Evolutionary conservation across 176 grass and related monocot species (phyloP).

Genomic region (Zea mays): Zm-B73-REFERENCE-NAM-5.0 NC_050100.1:222537001-222537500

Average conservation of each 20-base stretch:
- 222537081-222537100: slow-evolving; percentile 85
- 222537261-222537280: slow-evolving; percentile 99
- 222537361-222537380: background rate
- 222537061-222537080: slow-evolving; percentile 57
- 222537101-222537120: slow-evolving; percentile 79
- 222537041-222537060: slow-evolving; percentile 12
- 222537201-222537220: slow-evolving; percentile 90
- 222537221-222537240: slow-evolving; percentile 83
- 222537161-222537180: slow-evolving; percentile 22
- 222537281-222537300: slow-evolving; percentile 85
- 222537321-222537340: background rate
- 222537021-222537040: slow-evolving; percentile 7
- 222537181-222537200: slow-evolving; percentile 55
- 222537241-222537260: slow-evolving; percentile 97
- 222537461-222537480: too few species aligned
- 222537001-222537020: background rate
- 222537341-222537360: background rate
- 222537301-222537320: slow-evolving; percentile 12
- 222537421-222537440: too few species aligned
- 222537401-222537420: background rate
- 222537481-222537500: too few species aligned
- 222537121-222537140: slow-evolving; percentile 60
- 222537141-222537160: background rate
- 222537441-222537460: too few species aligned
- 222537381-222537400: background rate